A percentile compares a stretch with the other conserved stretches of the same genome.
Conservation (phyloP, 2,329 filamentous ascomycete species). For the Exophiala sp. region DNA sequence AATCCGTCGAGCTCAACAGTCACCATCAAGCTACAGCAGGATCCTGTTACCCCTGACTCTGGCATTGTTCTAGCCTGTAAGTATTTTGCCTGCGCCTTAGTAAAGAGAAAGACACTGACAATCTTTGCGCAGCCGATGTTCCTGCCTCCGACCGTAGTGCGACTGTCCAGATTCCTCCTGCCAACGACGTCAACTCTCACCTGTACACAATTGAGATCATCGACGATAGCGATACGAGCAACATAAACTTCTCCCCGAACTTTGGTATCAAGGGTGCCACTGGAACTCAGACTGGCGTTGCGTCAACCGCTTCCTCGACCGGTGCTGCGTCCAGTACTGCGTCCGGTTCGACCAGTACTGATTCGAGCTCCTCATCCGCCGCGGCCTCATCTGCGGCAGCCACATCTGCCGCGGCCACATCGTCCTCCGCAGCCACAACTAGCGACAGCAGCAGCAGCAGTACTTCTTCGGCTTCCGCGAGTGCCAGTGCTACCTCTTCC, state of each 20-base stretch:
- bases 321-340: neutral
- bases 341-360: neutral
- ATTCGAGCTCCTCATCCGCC: constrained; percentile 23
- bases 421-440: constrained; percentile 8
- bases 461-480: constrained; percentile 26
- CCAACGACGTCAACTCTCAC: constrained; percentile 37
- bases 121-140: constrained; percentile 38
- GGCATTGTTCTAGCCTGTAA: constrained; percentile 43
- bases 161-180: constrained; percentile 43
- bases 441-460: constrained; percentile 29
- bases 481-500: constrained; percentile 18
- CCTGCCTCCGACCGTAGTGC: constrained; percentile 45
- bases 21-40: constrained; percentile 45
- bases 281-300: constrained; percentile 33
- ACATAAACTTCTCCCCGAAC: constrained; percentile 49
- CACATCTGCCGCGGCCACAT: constrained; percentile 16
- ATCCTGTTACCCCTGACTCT: constrained; percentile 36
- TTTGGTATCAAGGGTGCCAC: constrained; percentile 47
- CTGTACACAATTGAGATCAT: constrained; percentile 52
- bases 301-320: constrained; percentile 25
- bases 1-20: constrained; percentile 47
- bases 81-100: constrained; percentile 19
- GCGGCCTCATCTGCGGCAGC: constrained; percentile 7
- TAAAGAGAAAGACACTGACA: constrained; percentile 1
- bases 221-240: constrained; percentile 39